Evolutionary conservation across 306 rosid genomes (phyloP).

Genomic region (Medicago arabica): DNA sequence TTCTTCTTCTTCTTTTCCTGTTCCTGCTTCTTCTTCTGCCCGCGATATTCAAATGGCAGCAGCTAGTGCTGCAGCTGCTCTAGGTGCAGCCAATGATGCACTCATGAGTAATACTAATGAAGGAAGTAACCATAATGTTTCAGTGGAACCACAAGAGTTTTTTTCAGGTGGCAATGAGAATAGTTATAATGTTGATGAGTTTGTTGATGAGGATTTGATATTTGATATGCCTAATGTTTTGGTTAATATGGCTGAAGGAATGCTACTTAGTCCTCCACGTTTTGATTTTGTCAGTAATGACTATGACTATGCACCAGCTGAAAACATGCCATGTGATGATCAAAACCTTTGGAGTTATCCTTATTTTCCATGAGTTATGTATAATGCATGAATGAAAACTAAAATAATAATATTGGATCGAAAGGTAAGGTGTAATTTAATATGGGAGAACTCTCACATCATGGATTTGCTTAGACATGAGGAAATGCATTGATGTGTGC

Average conservation of each 20-base stretch:
- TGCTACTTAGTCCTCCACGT: conserved; percentile 95
- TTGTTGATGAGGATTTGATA: conserved; percentile 85
- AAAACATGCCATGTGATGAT: conserved; percentile 26
- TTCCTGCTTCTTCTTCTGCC: conserved; percentile 77
- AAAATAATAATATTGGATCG: background rate
- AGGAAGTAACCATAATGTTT: background rate
- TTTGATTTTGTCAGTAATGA: conserved; percentile 44
- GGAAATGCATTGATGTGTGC: conserved; percentile 39
- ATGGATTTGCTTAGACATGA: conserved; percentile 42
- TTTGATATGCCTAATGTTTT: conserved; percentile 90
- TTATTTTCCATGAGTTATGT: conserved; percentile 11
- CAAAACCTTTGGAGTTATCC: conserved; percentile 61
- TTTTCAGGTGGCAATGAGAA: background rate
- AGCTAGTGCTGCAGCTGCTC: conserved; percentile 75
- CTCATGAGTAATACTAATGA: conserved; percentile 4
- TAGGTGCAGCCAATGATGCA: conserved; percentile 56
- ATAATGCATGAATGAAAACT: conserved; percentile 7
- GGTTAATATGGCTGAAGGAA: conserved; percentile 85
- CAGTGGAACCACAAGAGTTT: conserved; percentile 2
- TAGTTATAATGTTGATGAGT: conserved; percentile 34
- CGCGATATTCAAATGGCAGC: conserved; percentile 86
- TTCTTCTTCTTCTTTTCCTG: conserved; percentile 76
- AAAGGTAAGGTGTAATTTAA: conserved; percentile 40
- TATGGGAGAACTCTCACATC: conserved; percentile 48
- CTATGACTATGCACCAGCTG: background rate